Percentiles rank a stretch among this genome's conserved stretches.
Conservation (phyloP, 805 yeast species). For the Candida nonsorbophila region DNA sequence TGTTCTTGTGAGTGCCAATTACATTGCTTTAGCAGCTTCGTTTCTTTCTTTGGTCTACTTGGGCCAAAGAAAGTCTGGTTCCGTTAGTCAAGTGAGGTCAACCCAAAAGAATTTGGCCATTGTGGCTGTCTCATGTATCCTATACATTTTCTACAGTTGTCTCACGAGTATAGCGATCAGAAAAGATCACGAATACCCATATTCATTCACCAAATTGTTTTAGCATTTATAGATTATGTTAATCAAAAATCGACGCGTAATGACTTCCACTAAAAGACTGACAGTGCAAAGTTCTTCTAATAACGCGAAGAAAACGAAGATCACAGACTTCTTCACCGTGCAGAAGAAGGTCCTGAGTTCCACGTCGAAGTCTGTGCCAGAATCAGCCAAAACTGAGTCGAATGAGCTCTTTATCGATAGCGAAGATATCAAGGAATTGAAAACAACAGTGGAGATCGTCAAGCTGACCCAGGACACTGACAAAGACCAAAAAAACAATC, state of each 20-base stretch:
- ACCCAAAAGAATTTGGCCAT: conserved; percentile 11
- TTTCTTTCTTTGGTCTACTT: conserved; percentile 35
- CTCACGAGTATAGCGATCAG: conserved; percentile 39
- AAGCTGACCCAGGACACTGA: not conserved
- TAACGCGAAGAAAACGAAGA: conserved; percentile 4
- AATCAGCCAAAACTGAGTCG: not conserved
- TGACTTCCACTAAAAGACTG: conserved; percentile 2
- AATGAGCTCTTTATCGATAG: too few species aligned
- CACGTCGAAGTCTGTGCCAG: not conserved
- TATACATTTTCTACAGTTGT: conserved; percentile 36
- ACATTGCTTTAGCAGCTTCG: conserved; percentile 39
- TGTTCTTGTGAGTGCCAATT: conserved; percentile 46
- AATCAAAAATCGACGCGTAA: too few species aligned
- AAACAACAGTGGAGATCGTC: too few species aligned
- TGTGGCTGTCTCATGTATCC: conserved; percentile 14
- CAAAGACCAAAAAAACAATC: not conserved
- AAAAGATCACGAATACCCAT: conserved; percentile 49
- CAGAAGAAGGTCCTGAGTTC: not conserved
- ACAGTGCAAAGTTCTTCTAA: conserved; percentile 11
- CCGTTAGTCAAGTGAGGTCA: too few species aligned
- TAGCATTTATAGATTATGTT: conserved; percentile 7
- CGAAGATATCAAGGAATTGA: too few species aligned
- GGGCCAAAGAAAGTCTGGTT: too few species aligned
- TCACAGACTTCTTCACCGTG: conserved; percentile 12
- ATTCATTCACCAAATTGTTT: conserved; percentile 24